Evolutionary conservation across 352 stramenopile species (phyloP).

Genomic region (Phytophthora cryptogea): DNA sequence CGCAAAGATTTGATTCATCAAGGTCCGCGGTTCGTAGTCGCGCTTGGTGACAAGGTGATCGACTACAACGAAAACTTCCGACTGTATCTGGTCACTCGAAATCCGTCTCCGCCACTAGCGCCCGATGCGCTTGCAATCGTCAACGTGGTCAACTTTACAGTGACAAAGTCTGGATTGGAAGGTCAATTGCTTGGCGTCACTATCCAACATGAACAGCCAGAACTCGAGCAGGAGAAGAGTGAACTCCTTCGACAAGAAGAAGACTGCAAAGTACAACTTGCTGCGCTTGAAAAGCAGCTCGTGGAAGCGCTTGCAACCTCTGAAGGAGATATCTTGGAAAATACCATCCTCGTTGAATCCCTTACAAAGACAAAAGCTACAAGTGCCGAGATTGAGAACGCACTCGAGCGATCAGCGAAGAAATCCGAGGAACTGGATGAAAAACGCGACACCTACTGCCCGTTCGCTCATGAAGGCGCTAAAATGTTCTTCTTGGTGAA

Average conservation of each 20-base stretch:
- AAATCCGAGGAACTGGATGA: conserved; percentile 92
- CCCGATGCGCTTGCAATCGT: conserved; percentile 91
- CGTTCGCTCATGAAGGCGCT: conserved; percentile 88
- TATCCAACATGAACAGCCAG: conserved; percentile 94
- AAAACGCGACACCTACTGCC: conserved; percentile 91
- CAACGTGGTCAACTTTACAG: conserved; percentile 95
- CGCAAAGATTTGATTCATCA: conserved; percentile 91
- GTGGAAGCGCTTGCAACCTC: conserved; percentile 92
- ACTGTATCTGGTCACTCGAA: conserved; percentile 92
- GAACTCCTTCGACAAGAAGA: conserved; percentile 93
- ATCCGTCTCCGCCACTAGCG: conserved; percentile 85
- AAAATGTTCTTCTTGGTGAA: conserved; percentile 95
- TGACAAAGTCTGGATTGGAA: conserved; percentile 93
- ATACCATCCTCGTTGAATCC: conserved; percentile 93
- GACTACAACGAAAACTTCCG: conserved; percentile 97
- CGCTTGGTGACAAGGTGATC: conserved; percentile 91
- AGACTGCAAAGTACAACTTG: conserved; percentile 95
- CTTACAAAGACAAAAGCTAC: conserved; percentile 94
- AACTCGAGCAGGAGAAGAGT: conserved; percentile 93
- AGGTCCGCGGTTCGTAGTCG: conserved; percentile 91
- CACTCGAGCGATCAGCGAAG: conserved; percentile 87
- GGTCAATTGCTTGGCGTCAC: conserved; percentile 93
- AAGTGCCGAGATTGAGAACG: conserved; percentile 89
- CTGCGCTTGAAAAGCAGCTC: conserved; percentile 93
- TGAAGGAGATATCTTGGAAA: conserved; percentile 96